Evolutionary conservation across 805 yeast species (phyloP).

Genomic region (Myxozyma sirexii): DNA sequence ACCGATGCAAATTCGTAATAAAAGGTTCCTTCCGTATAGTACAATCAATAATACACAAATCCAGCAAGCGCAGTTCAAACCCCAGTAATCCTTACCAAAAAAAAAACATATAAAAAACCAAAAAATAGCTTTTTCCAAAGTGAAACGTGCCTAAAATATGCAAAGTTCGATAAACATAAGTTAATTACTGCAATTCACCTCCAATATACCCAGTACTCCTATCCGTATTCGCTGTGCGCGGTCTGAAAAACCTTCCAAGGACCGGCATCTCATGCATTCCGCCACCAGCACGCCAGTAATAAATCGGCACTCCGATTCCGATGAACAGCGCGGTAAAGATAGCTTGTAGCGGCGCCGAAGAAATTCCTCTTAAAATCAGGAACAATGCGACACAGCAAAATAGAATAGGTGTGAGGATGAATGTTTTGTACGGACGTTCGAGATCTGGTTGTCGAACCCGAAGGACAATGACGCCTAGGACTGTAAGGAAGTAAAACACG

Average conservation of each 20-base stretch:
- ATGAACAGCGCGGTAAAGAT: conserved; percentile 40
- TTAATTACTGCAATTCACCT: background rate
- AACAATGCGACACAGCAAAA: conserved; percentile 46
- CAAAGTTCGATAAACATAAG: background rate
- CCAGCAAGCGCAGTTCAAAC: too few species aligned
- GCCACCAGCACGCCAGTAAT: conserved; percentile 35
- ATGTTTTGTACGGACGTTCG: conserved; percentile 45
- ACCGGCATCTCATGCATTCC: conserved; percentile 22
- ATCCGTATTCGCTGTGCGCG: background rate
- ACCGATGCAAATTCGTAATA: too few species aligned
- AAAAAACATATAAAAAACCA: too few species aligned
- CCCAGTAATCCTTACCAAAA: too few species aligned
- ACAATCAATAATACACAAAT: too few species aligned
- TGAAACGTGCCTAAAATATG: too few species aligned
- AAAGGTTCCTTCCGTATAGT: too few species aligned
- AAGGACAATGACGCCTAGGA: conserved; percentile 44
- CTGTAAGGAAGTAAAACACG: conserved; percentile 39
- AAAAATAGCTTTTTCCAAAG: too few species aligned
- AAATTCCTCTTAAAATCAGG: conserved; percentile 41
- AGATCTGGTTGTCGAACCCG: conserved; percentile 43
- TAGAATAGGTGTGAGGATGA: conserved; percentile 43
- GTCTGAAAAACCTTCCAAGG: conserved; percentile 22
- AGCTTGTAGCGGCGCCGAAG: conserved; percentile 43
- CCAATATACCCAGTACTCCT: conserved; percentile 11
- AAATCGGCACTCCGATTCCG: conserved; percentile 41